Conservation (phyloP, 2,329 filamentous ascomycete genomes). For the Monascus ruber region DNA sequence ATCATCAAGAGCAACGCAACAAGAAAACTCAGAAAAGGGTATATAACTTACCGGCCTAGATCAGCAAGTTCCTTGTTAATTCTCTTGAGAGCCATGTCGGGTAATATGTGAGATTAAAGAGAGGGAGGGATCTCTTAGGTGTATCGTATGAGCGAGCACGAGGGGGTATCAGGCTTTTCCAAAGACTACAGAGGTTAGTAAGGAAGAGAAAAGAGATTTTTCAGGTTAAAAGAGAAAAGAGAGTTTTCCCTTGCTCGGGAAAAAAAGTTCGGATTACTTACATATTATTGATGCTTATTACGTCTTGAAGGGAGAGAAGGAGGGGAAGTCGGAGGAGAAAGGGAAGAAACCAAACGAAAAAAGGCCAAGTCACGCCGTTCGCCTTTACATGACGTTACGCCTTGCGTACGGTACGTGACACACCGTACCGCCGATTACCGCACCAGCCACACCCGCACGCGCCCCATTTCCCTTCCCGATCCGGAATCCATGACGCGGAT, state of each 20-base stretch:
- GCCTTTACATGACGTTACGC: constrained; percentile 1
- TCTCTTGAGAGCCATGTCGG: constrained; percentile 40
- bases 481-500: too few species aligned
- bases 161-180: constrained; percentile 5
- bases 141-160: constrained; percentile 3
- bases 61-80: constrained; percentile 45
- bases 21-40: neutral
- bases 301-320: constrained; percentile 3
- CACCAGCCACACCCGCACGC: too few species aligned
- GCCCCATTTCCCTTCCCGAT: too few species aligned
- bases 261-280: neutral
- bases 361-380: neutral
- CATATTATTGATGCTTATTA: neutral
- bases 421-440: neutral
- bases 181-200: too few species aligned
- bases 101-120: constrained; percentile 8
- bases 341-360: constrained; percentile 4
- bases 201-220: too few species aligned
- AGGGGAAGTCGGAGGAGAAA: constrained; percentile 8
- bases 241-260: neutral
- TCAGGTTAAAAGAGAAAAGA: too few species aligned
- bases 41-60: constrained; percentile 36
- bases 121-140: neutral
- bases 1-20: neutral
- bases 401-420: neutral